phyloP scores from a whole-genome alignment of 805 yeast genomes.

The Cyberlindnera nakhonratchasimensis region DNA sequence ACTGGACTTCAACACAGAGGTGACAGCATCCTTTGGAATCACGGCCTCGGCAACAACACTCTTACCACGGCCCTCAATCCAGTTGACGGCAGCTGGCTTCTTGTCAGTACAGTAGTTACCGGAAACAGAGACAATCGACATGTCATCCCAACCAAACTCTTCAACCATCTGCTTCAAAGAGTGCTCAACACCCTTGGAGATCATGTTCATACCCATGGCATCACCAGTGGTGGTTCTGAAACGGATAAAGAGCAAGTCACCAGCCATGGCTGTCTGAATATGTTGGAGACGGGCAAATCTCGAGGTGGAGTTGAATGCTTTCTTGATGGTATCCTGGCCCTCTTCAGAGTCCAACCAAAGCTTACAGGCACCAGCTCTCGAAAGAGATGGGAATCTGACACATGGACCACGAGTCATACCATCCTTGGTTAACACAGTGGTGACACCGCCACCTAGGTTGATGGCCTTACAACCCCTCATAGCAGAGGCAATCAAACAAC shows the following conservation, averaged over 20 bases:
- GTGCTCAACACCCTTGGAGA: constrained; percentile 94
- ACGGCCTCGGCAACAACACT: constrained; percentile 95
- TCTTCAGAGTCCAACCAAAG: constrained; percentile 94
- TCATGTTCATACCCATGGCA: constrained; percentile 99
- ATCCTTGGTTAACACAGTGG: constrained; percentile 87
- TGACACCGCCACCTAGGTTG: constrained; percentile 94
- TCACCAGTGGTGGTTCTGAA: constrained; percentile 99
- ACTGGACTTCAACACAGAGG: constrained; percentile 81
- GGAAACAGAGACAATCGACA: constrained; percentile 87
- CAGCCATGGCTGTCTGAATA: constrained; percentile 91
- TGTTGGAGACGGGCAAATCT: constrained; percentile 94
- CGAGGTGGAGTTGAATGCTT: constrained; percentile 93
- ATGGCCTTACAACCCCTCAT: constrained; percentile 99
- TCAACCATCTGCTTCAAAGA: constrained; percentile 81
- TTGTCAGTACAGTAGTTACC: constrained; percentile 98
- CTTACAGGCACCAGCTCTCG: constrained; percentile 92
- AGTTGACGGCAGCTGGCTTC: constrained; percentile 96
- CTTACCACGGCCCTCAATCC: constrained; percentile 99
- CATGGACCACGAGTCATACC: constrained; percentile 99
- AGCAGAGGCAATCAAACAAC: constrained; percentile 96
- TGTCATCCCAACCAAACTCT: constrained; percentile 89
- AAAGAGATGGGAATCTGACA: constrained; percentile 78
- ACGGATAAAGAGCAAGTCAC: constrained; percentile 81
- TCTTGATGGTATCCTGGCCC: constrained; percentile 77
- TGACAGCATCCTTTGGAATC: constrained; percentile 77